Percentiles rank a stretch among this genome's conserved stretches.
phyloP scores from a whole-genome alignment of 2,329 filamentous ascomycete species.

The Microascus cirrosus region DNA sequence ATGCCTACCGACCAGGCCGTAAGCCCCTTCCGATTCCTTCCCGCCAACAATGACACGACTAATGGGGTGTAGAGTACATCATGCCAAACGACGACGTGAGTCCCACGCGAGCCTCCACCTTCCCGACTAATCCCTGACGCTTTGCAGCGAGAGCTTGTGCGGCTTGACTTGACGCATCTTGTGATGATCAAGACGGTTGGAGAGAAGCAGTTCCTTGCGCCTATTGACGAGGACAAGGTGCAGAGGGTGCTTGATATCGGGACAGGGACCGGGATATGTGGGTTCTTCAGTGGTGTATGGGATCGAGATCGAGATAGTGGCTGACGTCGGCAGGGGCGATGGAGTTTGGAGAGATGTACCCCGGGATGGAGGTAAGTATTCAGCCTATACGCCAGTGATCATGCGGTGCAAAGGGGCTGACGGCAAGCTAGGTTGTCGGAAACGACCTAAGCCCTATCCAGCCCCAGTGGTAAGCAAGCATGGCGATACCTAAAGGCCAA shows the following conservation, averaged over 20 bases:
- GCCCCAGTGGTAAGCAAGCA: conserved; percentile 17
- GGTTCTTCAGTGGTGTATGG: neutral
- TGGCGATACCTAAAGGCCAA: neutral
- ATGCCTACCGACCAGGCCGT: conserved; percentile 19
- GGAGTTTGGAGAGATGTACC: conserved; percentile 14
- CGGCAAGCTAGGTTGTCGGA: conserved; percentile 20
- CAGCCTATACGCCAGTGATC: neutral
- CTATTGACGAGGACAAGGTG: conserved; percentile 14
- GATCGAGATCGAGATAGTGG: neutral
- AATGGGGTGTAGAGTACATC: conserved; percentile 9
- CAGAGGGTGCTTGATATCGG: conserved; percentile 28
- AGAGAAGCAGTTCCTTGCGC: conserved; percentile 12
- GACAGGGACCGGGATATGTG: conserved; percentile 29
- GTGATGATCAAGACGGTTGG: conserved; percentile 16
- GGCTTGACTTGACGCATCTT: conserved; percentile 8
- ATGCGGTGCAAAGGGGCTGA: neutral
- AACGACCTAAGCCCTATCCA: conserved; percentile 31
- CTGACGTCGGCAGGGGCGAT: conserved; percentile 11
- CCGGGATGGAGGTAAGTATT: conserved; percentile 3
- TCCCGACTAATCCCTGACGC: no score
- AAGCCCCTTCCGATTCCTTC: neutral
- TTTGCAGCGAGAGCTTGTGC: no score
- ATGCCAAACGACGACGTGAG: conserved; percentile 1
- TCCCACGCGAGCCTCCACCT: no score
- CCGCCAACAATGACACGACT: neutral